These are phyloP conservation scores for Globisporangium acanthophoron DNA, from an alignment of 352 stramenopile species.

Conservation along the genomic window DNA sequence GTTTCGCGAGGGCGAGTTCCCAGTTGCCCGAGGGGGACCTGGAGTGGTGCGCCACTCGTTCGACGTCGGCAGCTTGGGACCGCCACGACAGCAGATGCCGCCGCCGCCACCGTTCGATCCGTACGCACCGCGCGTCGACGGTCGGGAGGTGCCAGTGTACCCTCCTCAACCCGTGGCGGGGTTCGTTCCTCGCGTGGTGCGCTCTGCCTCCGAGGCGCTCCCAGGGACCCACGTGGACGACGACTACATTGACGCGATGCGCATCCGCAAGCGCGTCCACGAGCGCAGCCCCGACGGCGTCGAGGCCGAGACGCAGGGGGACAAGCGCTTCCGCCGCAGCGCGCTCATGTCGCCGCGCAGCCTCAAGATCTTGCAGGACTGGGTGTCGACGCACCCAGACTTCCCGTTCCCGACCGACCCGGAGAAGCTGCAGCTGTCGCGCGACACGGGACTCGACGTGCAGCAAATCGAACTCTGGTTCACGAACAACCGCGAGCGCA, in stretches of 20 bases:
- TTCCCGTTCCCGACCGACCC: conserved; percentile 57
- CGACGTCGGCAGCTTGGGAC: conserved; percentile 52
- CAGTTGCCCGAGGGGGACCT: conserved; percentile 21
- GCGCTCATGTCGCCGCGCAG: conserved; percentile 57
- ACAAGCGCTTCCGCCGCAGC: conserved; percentile 45
- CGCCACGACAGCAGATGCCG: conserved; percentile 9
- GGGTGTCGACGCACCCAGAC: conserved; percentile 62
- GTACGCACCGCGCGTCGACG: conserved; percentile 7
- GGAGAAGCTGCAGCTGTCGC: conserved; percentile 70
- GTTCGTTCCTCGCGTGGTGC: conserved; percentile 36
- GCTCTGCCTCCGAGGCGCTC: conserved; percentile 65
- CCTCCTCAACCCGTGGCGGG: conserved; percentile 1
- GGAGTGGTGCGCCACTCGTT: conserved; percentile 53
- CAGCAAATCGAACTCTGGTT: conserved; percentile 85
- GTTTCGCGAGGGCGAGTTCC: conserved; percentile 29
- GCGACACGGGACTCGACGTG: conserved; percentile 69
- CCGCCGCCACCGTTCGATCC: conserved; percentile 10
- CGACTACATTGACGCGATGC: conserved; percentile 64
- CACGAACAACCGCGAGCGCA: conserved; percentile 68
- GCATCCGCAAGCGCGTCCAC: conserved; percentile 56
- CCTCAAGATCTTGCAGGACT: conserved; percentile 76
- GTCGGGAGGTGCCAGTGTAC: conserved; percentile 11
- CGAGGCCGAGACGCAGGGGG: conserved; percentile 16
- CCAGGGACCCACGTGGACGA: conserved; percentile 46
- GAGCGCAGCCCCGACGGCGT: conserved; percentile 31